Percentiles rank a stretch among this genome's conserved stretches.
These are phyloP conservation scores for Trichocladium uniseriatum DNA, from an alignment of 495 filamentous ascomycete genomes.

Conservation along the genomic window DNA sequence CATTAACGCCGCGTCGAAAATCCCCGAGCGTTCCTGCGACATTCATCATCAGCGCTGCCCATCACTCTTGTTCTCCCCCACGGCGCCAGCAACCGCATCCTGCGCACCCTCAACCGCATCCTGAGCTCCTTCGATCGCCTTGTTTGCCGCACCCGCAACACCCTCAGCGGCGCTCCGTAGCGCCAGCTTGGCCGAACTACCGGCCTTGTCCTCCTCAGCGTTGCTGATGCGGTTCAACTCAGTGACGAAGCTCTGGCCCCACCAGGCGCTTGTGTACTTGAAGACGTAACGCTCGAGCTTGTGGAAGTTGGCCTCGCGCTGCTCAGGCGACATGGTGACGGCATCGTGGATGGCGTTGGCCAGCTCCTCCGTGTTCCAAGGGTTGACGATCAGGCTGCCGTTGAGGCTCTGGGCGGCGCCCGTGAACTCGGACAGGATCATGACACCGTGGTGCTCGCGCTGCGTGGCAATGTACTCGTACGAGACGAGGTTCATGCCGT, in stretches of 20 bases:
- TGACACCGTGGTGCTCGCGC: constrained; percentile 68
- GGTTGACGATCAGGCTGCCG: constrained; percentile 80
- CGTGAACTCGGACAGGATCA: constrained; percentile 89
- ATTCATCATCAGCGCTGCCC: too few relatives aligned
- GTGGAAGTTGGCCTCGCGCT: constrained; percentile 69
- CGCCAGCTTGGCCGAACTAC: not conserved
- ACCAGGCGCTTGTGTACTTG: constrained; percentile 92
- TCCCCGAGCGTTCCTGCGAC: not conserved
- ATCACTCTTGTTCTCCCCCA: constrained; percentile 5
- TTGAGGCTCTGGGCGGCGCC: constrained; percentile 82
- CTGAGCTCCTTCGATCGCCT: constrained; percentile 11
- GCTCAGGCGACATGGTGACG: constrained; percentile 76
- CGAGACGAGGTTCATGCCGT: constrained; percentile 95
- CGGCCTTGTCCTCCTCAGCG: constrained; percentile 8
- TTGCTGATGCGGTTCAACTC: constrained; percentile 58
- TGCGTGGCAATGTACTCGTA: constrained; percentile 95
- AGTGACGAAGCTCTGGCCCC: constrained; percentile 88
- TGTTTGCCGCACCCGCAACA: constrained; percentile 13
- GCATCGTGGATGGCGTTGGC: constrained; percentile 77
- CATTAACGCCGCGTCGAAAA: too few relatives aligned
- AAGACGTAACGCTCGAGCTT: constrained; percentile 77
- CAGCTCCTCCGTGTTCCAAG: constrained; percentile 83
- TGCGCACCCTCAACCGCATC: not conserved
- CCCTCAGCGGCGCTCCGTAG: constrained; percentile 8
- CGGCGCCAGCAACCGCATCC: not conserved